These are phyloP conservation scores for Pseudogymnoascus destructans DNA, from an alignment of 2,329 filamentous ascomycete species.

Conservation along the genomic window DNA sequence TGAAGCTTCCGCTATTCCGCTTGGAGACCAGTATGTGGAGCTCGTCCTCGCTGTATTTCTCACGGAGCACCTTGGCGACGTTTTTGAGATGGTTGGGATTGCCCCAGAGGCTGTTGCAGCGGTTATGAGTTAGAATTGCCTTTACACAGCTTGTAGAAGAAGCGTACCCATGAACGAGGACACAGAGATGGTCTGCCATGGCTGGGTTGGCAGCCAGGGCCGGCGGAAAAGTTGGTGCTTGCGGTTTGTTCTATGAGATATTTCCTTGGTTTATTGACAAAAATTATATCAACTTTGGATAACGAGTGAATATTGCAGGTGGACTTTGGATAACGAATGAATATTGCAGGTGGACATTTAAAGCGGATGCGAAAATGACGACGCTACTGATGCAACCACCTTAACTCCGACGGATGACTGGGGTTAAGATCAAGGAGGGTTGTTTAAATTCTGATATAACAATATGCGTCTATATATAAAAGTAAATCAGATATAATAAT, in stretches of 20 bases:
- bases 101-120: slow-evolving; percentile 52
- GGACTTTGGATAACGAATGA: background rate
- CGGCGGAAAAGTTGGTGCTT: background rate
- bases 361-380: background rate
- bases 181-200: slow-evolving; percentile 55
- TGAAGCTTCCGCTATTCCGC: slow-evolving; percentile 60
- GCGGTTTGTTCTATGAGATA: background rate
- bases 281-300: background rate
- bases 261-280: background rate
- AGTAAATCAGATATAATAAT: background rate
- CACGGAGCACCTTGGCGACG: slow-evolving; percentile 51
- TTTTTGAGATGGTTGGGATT: slow-evolving; percentile 61
- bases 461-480: background rate
- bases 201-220: background rate
- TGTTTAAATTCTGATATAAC: background rate
- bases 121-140: background rate
- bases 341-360: background rate
- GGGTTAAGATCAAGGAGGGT: background rate
- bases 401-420: background rate
- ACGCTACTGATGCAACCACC: background rate
- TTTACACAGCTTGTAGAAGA: background rate
- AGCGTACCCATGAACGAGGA: slow-evolving; percentile 54
- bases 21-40: slow-evolving; percentile 60
- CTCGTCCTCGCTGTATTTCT: slow-evolving; percentile 45
- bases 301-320: background rate